These are phyloP conservation scores for Diaporthe batatas DNA, from an alignment of 2,329 filamentous ascomycete species.

Conservation along the genomic window DNA sequence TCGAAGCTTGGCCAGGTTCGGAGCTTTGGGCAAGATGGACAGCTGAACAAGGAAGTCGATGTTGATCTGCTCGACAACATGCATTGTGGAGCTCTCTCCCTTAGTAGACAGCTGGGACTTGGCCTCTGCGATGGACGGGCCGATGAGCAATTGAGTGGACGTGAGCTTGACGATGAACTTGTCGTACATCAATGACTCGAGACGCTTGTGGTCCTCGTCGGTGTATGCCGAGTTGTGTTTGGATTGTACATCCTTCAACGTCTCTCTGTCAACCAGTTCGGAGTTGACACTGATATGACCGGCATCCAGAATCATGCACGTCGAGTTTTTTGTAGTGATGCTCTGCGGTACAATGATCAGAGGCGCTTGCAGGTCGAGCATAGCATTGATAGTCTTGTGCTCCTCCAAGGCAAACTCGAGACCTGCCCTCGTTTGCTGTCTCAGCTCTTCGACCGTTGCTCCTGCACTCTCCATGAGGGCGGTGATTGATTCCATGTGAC, in stretches of 20 bases:
- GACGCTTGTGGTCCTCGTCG: constrained; percentile 86
- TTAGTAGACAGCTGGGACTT: constrained; percentile 82
- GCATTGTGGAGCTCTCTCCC: constrained; percentile 78
- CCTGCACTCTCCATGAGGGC: constrained; percentile 96
- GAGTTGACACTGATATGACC: constrained; percentile 96
- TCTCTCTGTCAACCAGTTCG: constrained; percentile 92
- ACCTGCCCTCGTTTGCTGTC: constrained; percentile 95
- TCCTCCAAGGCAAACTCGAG: constrained; percentile 97
- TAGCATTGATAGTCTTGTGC: constrained; percentile 97
- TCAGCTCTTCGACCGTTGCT: constrained; percentile 92
- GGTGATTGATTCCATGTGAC: constrained; percentile 98
- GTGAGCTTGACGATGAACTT: constrained; percentile 93
- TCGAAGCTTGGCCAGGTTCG: constrained; percentile 91
- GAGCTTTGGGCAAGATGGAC: constrained; percentile 95
- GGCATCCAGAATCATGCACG: constrained; percentile 94
- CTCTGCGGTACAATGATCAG: constrained; percentile 97
- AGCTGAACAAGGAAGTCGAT: constrained; percentile 97
- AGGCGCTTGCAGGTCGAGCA: constrained; percentile 94
- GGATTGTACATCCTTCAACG: constrained; percentile 87
- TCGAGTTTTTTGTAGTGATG: constrained; percentile 83
- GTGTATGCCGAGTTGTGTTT: constrained; percentile 91
- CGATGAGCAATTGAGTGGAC: constrained; percentile 95
- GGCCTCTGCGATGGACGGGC: constrained; percentile 90
- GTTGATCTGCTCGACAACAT: constrained; percentile 97
- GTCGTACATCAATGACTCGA: constrained; percentile 97